These are phyloP conservation scores for Fusarium redolens DNA, from an alignment of 2,329 filamentous ascomycete species.

Conservation along the genomic window DNA sequence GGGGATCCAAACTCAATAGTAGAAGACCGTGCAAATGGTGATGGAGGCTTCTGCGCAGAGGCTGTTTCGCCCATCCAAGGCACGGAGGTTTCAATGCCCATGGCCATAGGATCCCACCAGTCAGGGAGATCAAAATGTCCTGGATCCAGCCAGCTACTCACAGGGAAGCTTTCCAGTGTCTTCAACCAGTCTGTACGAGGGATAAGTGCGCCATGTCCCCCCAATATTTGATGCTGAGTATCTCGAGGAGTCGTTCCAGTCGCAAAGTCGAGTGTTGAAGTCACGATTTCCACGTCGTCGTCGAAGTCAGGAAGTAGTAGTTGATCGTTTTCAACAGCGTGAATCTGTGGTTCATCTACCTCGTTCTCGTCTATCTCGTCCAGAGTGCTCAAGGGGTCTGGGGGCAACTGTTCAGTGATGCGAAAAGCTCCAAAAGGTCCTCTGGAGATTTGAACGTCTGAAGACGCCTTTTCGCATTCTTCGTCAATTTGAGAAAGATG, in stretches of 20 bases:
- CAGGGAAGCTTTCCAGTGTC: not conserved
- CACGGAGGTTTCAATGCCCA: not conserved
- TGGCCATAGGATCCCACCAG: constrained; percentile 14
- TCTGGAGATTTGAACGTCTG: constrained; percentile 18
- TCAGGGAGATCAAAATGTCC: not conserved
- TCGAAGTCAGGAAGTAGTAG: not conserved
- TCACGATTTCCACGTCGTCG: not conserved
- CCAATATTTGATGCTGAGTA: not conserved
- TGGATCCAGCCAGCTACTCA: not conserved
- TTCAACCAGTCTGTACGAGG: not conserved
- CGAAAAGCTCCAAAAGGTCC: constrained; percentile 32
- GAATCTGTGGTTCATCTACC: fast-evolving
- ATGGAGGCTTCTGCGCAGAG: not conserved
- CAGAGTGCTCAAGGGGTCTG: fast-evolving
- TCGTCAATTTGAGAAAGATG: constrained; percentile 27
- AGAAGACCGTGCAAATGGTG: not conserved
- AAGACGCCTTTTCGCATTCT: constrained; percentile 13
- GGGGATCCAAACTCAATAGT: not conserved
- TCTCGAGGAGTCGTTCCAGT: not conserved
- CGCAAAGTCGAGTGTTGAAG: not conserved
- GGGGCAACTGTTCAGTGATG: not conserved
- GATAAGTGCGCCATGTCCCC: not conserved
- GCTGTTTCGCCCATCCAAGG: not conserved
- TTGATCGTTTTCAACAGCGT: fast-evolving
- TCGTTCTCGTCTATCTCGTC: fast-evolving